These are phyloP conservation scores for Metrosideros polymorpha DNA, from an alignment of 441 rosid genomes.

Conservation along the genomic window DNA sequence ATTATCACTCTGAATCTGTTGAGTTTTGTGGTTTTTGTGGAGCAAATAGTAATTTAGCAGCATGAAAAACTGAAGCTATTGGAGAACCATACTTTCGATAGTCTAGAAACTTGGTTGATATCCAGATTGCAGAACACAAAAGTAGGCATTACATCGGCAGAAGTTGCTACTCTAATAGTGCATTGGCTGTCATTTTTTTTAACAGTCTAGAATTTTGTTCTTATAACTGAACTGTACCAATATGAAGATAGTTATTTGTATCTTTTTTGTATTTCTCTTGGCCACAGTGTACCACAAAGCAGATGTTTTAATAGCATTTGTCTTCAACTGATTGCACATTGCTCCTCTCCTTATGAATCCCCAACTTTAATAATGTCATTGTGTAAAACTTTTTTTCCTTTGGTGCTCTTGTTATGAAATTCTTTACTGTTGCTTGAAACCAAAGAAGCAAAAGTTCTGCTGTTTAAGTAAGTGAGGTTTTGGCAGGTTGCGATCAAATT, in stretches of 20 bases:
- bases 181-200: background rate
- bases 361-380: background rate
- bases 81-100: background rate
- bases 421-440: background rate
- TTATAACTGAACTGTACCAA: background rate
- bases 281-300: background rate
- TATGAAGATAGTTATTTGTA: background rate
- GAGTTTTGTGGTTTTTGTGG: background rate
- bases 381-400: background rate
- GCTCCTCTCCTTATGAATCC: background rate
- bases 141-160: background rate
- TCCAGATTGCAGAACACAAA: background rate
- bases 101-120: background rate
- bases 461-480: conserved; percentile 4
- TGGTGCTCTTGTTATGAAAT: background rate
- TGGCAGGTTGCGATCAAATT: conserved; percentile 81
- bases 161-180: background rate
- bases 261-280: background rate
- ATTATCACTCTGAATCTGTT: background rate
- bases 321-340: background rate
- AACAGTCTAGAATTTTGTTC: background rate
- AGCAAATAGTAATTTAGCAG: background rate
- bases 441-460: conserved; percentile 7
- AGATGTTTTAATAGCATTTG: background rate
- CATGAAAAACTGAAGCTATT: background rate